Evolutionary conservation across 495 filamentous ascomycete genomes (phyloP), one percentile per base, ranked within the genome.

Genomic region (Trichoderma reesei): DNA sequence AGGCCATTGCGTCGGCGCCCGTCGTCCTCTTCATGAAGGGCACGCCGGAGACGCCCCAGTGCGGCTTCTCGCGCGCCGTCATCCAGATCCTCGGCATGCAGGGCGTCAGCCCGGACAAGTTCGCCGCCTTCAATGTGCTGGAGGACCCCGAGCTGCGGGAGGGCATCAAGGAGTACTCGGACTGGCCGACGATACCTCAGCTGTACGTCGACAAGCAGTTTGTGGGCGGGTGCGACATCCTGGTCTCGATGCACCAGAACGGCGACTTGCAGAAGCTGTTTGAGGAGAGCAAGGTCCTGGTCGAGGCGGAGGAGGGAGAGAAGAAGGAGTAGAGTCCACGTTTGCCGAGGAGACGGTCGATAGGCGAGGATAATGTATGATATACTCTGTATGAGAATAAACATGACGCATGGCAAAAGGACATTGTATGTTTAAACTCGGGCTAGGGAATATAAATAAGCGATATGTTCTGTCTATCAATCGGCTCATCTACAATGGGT

Each of bases 21-120:
- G 93, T 98, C 31, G 97, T 98, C 92, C 82, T 98, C 63, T 98
- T 98, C 78, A 90, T 91, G 87, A 91, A 90, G 74, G 90, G 94
- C 41, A 96, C 95, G 1, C 94, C 94, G 0, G 90, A 86, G 67
- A 82, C 86, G 64, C 94, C 94, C 9, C 91, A 97, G 76, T 98
- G 94, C 73, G 94, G 94, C 3, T 98, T 97, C 79, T 94, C 89
- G 67, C 83, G 92, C 70, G 93, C 94, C 33, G 93, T 85, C 72
- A 91, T 98, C 72, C 92, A 97, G 80, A 92, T 98, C 65, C 80
- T 98, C 34, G 90, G 93, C 38, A 72, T 96, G 73, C 94, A 98
- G 74, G 94, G 95, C 54, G 92, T 98, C 46, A 90, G 98, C 74
- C 95, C 94, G n/a, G 82, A 82, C 68, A 97, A 97, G 77, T 98